These are phyloP conservation scores for Tephrocybe sp. DNA, from an alignment of 768 basidiomycete species.

Conservation along the genomic window DNA sequence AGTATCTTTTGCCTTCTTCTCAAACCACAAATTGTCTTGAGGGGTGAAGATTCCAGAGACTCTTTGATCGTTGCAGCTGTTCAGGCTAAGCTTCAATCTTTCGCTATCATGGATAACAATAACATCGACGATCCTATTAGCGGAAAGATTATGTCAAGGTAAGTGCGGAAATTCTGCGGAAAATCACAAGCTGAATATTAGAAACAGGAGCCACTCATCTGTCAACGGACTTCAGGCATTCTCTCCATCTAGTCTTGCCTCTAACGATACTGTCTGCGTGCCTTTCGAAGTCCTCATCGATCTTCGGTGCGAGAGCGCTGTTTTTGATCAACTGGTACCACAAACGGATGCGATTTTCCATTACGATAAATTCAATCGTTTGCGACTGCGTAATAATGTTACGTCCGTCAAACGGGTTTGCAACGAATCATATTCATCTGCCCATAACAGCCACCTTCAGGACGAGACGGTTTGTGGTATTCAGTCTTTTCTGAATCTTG, in stretches of 20 bases:
- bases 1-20: constrained; percentile 83
- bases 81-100: constrained; percentile 75
- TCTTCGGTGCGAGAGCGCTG: constrained; percentile 72
- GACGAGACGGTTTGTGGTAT: constrained; percentile 54
- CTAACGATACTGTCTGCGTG: constrained; percentile 53
- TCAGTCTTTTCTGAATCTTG: neutral
- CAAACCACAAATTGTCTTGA: constrained; percentile 86
- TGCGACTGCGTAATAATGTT: constrained; percentile 74
- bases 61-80: constrained; percentile 76
- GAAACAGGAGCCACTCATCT: constrained; percentile 67
- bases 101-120: constrained; percentile 75
- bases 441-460: constrained; percentile 48
- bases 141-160: constrained; percentile 86
- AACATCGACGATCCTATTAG: constrained; percentile 82
- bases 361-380: constrained; percentile 93
- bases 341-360: constrained; percentile 83
- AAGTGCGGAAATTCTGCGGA: constrained; percentile 10
- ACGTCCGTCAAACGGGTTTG: constrained; percentile 44
- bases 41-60: constrained; percentile 50
- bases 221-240: constrained; percentile 86
- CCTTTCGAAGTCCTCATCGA: constrained; percentile 93
- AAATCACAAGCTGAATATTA: neutral
- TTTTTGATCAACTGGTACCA: constrained; percentile 88
- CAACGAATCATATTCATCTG: constrained; percentile 32
- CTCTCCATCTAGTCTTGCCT: constrained; percentile 53